Base-by-base conservation (phyloP, 768 basidiomycete genomes). In the Ramaria sp. region DNA sequence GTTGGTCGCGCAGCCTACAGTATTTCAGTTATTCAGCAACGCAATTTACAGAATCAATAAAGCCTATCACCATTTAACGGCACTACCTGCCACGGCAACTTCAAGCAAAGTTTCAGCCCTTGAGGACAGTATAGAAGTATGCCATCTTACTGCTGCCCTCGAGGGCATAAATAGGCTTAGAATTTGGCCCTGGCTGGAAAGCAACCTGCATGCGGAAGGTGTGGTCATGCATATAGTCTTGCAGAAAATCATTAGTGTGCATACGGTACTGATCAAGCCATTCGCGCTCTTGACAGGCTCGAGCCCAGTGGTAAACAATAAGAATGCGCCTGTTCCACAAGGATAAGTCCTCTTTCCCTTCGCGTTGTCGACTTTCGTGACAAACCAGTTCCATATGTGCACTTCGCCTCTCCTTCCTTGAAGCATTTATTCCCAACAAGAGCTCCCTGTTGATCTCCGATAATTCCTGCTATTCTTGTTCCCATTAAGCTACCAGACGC, bases 371-470 rank as follows among this genome's bases (percentile, higher is more conserved):
- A 34, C 32, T 41, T 16, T n/a, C 9, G 13, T 18, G 25, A 39
- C 41, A 20, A 20, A 52, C 51, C 95, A 1, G 95, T 97, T 24
- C 95, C 95, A 62, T 95, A 99, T 3, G 96, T 99, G 69, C 93
- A 96, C 70, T 99, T 99, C 2, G 94, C 95, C 66, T 97, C 88
- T 16, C 95, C 95, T 59, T 79, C 75, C n/a, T 64, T 73, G 52
- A 99, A 67, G 64, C 96, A 98, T 67, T 96, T 97, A 73, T 99
- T 97, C 0, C 95, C 96, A 49, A 97, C 81, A 22, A 99, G 72
- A 22, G 95, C 95, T 5, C 88, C 96, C 67, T 99, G 96, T 70
- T 99, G 96, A 65, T 99, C 96, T n/a, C 96, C 96, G 7, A 95
- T 82, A 45, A 98, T 79, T 20, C 95, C 95, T 36, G 83, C 93